Percentiles rank a stretch among this genome's conserved stretches.
These are phyloP conservation scores for Globisporangium acanthophoron DNA, from an alignment of 352 stramenopile species.

Conservation along the genomic window DNA sequence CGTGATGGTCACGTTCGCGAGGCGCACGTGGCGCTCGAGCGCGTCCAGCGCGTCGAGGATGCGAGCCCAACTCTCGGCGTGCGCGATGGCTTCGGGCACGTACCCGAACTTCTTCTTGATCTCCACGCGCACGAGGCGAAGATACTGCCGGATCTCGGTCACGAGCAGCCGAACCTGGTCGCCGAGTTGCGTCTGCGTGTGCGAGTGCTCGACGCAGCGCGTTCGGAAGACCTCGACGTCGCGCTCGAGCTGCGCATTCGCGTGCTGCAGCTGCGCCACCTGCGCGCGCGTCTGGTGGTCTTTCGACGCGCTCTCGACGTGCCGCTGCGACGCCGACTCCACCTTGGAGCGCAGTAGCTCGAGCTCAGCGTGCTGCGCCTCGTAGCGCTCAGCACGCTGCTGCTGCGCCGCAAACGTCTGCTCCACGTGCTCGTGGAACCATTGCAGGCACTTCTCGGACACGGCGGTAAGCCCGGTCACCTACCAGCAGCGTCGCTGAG, in stretches of 20 bases:
- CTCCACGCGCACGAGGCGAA: conserved; percentile 59
- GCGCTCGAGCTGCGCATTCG: conserved; percentile 18
- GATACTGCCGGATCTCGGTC: conserved; percentile 58
- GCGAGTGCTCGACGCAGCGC: conserved; percentile 16
- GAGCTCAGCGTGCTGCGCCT: conserved; percentile 44
- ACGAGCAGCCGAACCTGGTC: conserved; percentile 48
- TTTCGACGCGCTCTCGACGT: conserved; percentile 8
- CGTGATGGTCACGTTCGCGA: conserved; percentile 1
- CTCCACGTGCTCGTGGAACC: conserved; percentile 45
- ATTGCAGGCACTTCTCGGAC: conserved; percentile 44
- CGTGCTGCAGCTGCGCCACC: conserved; percentile 7
- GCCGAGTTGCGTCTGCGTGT: conserved; percentile 28
- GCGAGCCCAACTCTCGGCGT: conserved; percentile 48
- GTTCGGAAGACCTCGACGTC: conserved; percentile 13
- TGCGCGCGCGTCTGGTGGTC: conserved; percentile 10
- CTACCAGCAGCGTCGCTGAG: conserved; percentile 8
- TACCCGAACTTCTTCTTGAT: conserved; percentile 81
- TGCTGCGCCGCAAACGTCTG: conserved; percentile 42
- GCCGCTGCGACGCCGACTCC: conserved; percentile 19
- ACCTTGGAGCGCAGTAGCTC: conserved; percentile 12
- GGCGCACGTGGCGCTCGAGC: conserved; percentile 20
- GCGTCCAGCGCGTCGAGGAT: conserved; percentile 56
- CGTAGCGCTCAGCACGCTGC: conserved; percentile 35
- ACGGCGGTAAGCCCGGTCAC: conserved; percentile 37
- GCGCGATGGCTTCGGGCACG: conserved; percentile 66